Evolutionary conservation across 768 basidiomycete genomes (phyloP), one percentile per base, ranked within the genome.

Genomic region (Rhodotorula toruloides): DNA sequence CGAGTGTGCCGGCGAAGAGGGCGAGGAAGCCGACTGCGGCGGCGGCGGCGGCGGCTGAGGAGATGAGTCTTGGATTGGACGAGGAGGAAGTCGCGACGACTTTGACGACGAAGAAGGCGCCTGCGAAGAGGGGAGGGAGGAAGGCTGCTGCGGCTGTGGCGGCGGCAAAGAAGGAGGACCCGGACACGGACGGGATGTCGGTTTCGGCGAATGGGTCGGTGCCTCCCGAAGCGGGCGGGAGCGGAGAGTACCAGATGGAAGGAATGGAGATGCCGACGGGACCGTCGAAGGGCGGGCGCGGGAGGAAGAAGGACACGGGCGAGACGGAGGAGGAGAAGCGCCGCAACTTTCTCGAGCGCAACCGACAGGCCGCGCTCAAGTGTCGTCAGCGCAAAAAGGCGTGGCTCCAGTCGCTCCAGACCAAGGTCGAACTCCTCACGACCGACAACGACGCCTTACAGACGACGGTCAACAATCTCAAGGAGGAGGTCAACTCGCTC

Each of bases 331-430:
- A 98, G 78, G 96, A 98, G 76, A 99, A 99, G 79, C 83, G 96
- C 47, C 86, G 84, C 78, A 98, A 97, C 79, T 98, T 99, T 79
- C 79, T 99, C 66, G 96, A 98, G 78, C 83, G 96, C 67, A 99
- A 99, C 76, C 83, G 96, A 74, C 96, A 98, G 84, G 94, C 96
- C 67, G 96, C 96, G 11, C 85, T 98, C 72, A 98, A 98, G 80
- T 99, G 96, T 79, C 91, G 96, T 42, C 96, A 99, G 76, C 88
- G 96, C 64, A 99, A 99, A 80, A 99, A 99, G 78, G 91, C 91
- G 9, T 99, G 96, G 96, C 84, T 98, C 21, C 83, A 86, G 36
- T 87, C 89, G 68, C 82, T 99, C 25, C 96, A 99, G 78, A 85
- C 87, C 46, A 93, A 93, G 75, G 91, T 94, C 78, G 96, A 99